Conservation (phyloP, 306 rosid species). For the Urtica urens region DNA sequence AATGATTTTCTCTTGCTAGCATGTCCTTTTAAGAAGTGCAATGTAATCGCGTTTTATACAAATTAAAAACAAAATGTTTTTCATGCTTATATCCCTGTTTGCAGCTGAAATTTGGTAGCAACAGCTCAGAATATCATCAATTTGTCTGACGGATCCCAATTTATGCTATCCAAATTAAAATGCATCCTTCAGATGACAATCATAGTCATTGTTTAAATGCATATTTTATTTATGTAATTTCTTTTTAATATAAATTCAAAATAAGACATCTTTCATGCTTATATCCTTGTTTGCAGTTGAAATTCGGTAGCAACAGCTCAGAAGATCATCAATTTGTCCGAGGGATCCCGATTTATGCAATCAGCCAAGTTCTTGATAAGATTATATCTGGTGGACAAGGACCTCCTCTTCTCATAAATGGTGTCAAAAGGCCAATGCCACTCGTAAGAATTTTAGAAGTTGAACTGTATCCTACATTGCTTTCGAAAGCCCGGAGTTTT, state of each 20-base stretch:
- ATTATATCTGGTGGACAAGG: slow-evolving; percentile 69
- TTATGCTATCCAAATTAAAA: slow-evolving; percentile 68
- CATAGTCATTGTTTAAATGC: too few species aligned
- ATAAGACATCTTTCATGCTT: too few species aligned
- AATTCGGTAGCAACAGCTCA: slow-evolving; percentile 62
- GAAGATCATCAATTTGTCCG: slow-evolving; percentile 97
- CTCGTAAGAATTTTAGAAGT: slow-evolving; percentile 79
- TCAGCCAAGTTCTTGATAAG: slow-evolving; percentile 82
- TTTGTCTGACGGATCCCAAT: slow-evolving; percentile 91
- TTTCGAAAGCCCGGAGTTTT: slow-evolving; percentile 91
- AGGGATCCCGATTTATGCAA: slow-evolving; percentile 80
- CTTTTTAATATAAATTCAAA: too few species aligned
- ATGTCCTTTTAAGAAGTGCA: too few species aligned
- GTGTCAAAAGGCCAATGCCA: slow-evolving; percentile 84
- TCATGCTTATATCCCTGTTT: slow-evolving; percentile 22
- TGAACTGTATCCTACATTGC: slow-evolving; percentile 89
- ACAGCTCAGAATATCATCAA: slow-evolving; percentile 83
- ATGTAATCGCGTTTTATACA: too few species aligned
- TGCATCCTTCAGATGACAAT: too few species aligned
- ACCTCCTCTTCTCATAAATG: slow-evolving; percentile 71
- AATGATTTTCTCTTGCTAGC: too few species aligned
- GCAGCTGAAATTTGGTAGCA: slow-evolving; percentile 78
- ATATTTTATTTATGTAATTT: too few species aligned
- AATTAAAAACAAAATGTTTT: too few species aligned
- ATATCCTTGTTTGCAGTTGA: too few species aligned